Evolutionary conservation across 139 green algal species (phyloP), one percentile per base, ranked within the genome.

Genomic region (Coelastrella sp.): DNA sequence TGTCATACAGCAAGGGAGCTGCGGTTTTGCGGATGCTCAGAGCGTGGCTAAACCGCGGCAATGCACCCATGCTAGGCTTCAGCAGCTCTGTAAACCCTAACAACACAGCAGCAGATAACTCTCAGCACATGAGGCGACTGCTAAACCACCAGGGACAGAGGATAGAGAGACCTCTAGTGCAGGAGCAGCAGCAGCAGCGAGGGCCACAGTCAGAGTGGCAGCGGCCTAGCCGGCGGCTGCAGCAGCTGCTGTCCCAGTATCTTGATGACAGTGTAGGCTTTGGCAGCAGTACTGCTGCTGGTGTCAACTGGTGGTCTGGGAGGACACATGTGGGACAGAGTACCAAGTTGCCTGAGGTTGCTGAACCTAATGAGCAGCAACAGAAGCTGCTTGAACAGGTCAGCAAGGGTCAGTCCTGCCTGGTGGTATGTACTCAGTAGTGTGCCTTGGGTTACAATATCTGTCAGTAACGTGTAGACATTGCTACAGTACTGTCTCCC

Each of bases 11-110:
- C 20, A 98, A 99, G 92, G 97, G 97, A 61, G 94, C 92, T 4
- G 92, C 94, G 10, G 94, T 99, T 78, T 94, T 99, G 75, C 95
- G 97, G 80, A 99, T 99, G 97, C 94, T 99, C 89, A 93, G 96
- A 0, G 94, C 96, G 7, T 97, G 95, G 92, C 75, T 98, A 5
- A 95, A 94, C 47, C 80, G 86, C 5, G 76, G 8, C 71, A 56
- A 66, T 60, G 84, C 77, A 73, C 58, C 83, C 22, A 56, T 83
- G 80, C 66, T 85, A 87, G 22, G 76, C 3, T 5, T 74, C 79
- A 47, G 4, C 80, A 79, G 74, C 73, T 61, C 10, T 65, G 47
- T 73, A 20, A 56, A 20, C 80, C n/a, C 59, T 19, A 32, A 47
- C 5, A 20, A 23, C 23, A 65, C 14, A 16, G 58, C 23, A 61